These are phyloP conservation scores for Trichophyton schoenleinii DNA, from an alignment of 2,329 filamentous ascomycete genomes.

Conservation along the genomic window DNA sequence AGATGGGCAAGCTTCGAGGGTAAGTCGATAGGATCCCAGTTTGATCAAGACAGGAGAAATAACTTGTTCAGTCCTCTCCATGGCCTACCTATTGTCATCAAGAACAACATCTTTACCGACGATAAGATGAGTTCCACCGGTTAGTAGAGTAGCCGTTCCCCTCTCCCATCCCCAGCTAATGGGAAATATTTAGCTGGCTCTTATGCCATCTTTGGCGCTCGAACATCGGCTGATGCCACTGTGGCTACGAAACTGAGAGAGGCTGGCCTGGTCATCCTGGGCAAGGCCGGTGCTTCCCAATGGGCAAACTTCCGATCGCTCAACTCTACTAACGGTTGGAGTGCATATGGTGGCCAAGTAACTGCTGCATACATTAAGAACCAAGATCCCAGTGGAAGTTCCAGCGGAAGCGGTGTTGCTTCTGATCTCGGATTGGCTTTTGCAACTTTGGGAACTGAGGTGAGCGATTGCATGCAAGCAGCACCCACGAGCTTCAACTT, in stretches of 20 bases:
- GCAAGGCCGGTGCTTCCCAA: constrained; percentile 53
- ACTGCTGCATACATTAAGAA: constrained; percentile 48
- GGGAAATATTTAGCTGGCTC: constrained; percentile 40
- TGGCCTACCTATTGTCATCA: constrained; percentile 57
- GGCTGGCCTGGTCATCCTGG: constrained; percentile 52
- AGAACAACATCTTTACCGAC: constrained; percentile 54
- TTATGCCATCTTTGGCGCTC: constrained; percentile 48
- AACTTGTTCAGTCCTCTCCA: constrained; percentile 44
- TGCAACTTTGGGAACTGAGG: constrained; percentile 49
- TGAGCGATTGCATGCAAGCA: constrained; percentile 8
- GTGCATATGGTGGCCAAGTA: constrained; percentile 50
- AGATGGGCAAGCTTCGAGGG: constrained; percentile 33
- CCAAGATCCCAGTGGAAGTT: constrained; percentile 51
- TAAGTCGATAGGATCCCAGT: not conserved
- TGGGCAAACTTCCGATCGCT: constrained; percentile 51
- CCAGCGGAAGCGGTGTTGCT: constrained; percentile 49
- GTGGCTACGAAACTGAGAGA: constrained; percentile 48
- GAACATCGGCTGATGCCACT: constrained; percentile 45
- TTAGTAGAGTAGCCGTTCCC: constrained; percentile 36
- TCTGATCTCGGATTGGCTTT: constrained; percentile 47
- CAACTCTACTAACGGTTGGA: constrained; percentile 50
- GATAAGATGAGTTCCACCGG: constrained; percentile 54
- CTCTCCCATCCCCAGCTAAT: constrained; percentile 12
- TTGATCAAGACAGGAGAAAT: not conserved
- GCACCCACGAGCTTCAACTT: not conserved